These are phyloP conservation scores for Butyriboletus loyo DNA, from an alignment of 768 basidiomycete genomes.

Conservation along the genomic window DNA sequence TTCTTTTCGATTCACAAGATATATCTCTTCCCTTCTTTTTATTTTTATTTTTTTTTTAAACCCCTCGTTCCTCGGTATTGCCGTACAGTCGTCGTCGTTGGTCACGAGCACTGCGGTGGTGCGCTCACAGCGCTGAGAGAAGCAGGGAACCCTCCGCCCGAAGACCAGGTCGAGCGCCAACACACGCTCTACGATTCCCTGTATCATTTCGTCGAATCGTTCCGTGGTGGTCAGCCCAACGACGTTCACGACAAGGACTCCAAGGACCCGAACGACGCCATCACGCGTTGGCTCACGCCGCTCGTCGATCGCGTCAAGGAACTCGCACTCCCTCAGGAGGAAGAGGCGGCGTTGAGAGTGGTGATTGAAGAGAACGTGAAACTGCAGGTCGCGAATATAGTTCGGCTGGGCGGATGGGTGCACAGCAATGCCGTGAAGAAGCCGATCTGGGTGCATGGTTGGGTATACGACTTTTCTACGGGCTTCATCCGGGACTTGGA, in stretches of 20 bases:
- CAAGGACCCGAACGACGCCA: constrained; percentile 40
- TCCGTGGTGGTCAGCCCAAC: constrained; percentile 21
- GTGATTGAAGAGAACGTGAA: constrained; percentile 58
- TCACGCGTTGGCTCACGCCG: constrained; percentile 72
- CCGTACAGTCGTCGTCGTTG: constrained; percentile 80
- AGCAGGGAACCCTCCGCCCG: too few species aligned
- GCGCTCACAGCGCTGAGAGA: constrained; percentile 40
- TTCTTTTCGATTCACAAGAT: too few species aligned
- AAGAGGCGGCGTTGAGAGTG: constrained; percentile 29
- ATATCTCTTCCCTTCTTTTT: too few species aligned
- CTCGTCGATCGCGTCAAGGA: constrained; percentile 51
- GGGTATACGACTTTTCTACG: constrained; percentile 63
- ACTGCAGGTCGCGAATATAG: constrained; percentile 44
- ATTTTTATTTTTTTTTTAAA: too few species aligned
- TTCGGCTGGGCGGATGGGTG: too few species aligned
- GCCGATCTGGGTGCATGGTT: constrained; percentile 66
- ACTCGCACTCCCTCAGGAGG: constrained; percentile 33
- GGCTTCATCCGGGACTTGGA: constrained; percentile 59
- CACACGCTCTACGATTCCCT: constrained; percentile 16
- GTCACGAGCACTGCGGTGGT: constrained; percentile 82
- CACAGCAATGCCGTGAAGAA: constrained; percentile 12
- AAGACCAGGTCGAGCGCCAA: not conserved
- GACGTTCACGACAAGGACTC: constrained; percentile 7
- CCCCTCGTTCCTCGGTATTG: too few species aligned
- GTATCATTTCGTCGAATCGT: constrained; percentile 2